Percentiles rank a stretch among this genome's conserved stretches.
Evolutionary conservation across 2,329 filamentous ascomycete species (phyloP).

Genomic region (Cadophora malorum): DNA sequence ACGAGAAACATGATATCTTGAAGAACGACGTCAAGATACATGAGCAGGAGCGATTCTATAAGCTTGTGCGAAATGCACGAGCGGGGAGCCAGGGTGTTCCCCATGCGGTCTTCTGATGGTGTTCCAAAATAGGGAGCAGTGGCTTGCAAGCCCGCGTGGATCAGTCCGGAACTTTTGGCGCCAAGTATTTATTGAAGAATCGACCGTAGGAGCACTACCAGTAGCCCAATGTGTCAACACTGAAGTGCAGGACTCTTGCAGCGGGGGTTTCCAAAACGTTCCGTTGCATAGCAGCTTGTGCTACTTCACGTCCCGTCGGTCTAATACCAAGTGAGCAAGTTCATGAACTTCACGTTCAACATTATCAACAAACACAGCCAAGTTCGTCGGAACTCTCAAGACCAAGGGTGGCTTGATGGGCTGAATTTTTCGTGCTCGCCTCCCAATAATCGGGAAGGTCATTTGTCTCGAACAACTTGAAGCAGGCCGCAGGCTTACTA

Average conservation of each 20-base stretch:
- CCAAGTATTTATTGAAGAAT: constrained; percentile 1
- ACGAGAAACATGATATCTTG: not conserved
- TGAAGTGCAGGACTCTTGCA: constrained; percentile 9
- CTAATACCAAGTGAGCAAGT: not conserved
- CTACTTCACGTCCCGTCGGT: not conserved
- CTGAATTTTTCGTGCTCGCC: not conserved
- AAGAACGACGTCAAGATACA: constrained; percentile 9
- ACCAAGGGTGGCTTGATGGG: not conserved
- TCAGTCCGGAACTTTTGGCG: not conserved
- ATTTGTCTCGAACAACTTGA: not conserved
- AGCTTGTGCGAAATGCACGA: constrained; percentile 8
- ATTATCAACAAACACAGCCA: not conserved
- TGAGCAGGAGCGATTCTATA: not conserved
- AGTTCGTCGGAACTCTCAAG: not conserved
- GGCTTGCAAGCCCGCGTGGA: not conserved
- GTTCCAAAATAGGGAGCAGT: not conserved
- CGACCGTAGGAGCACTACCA: not conserved
- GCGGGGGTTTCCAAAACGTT: not conserved
- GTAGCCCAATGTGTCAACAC: constrained; percentile 7
- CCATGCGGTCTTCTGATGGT: not conserved
- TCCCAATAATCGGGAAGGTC: not conserved
- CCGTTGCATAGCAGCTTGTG: not conserved
- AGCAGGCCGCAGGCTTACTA: not conserved
- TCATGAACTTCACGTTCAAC: not conserved
- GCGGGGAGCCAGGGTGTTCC: not conserved